Evolutionary conservation across 2,329 filamentous ascomycete species (phyloP).

Genomic region (Samsoniella hepiali): DNA sequence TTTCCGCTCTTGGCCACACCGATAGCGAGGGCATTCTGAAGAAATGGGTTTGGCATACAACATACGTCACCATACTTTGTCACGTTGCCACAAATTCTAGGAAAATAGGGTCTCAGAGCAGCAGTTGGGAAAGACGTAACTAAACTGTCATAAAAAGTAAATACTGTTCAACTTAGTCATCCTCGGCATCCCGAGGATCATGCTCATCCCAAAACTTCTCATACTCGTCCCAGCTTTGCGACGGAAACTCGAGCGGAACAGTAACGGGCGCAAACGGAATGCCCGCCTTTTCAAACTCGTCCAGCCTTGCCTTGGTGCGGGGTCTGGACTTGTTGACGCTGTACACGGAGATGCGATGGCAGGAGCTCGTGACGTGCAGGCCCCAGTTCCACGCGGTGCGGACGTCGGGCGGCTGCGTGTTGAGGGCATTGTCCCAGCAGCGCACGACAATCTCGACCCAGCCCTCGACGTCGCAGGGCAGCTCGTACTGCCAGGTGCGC

Average conservation of each 20-base stretch:
- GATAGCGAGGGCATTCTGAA: no score
- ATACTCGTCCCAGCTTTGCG: constrained; percentile 49
- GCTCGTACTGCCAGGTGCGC: constrained; percentile 60
- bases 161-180: neutral
- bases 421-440: constrained; percentile 60
- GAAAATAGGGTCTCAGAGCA: no score
- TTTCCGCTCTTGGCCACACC: no score
- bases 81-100: no score
- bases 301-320: constrained; percentile 47
- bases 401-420: constrained; percentile 56
- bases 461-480: constrained; percentile 60
- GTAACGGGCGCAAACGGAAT: constrained; percentile 53
- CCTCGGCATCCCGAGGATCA: constrained; percentile 30
- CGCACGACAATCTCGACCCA: constrained; percentile 58
- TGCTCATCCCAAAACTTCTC: constrained; percentile 29
- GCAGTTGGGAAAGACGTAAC: no score
- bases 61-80: no score
- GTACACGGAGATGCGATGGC: constrained; percentile 59
- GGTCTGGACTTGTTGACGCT: constrained; percentile 55
- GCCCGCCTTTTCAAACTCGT: constrained; percentile 47
- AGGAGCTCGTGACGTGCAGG: constrained; percentile 61
- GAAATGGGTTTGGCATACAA: no score
- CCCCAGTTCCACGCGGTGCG: constrained; percentile 62
- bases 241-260: constrained; percentile 46
- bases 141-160: no score